Evolutionary conservation across 331 rosid species (phyloP), one percentile per base, ranked within the genome.

Genomic region (Acacia pycnantha): DNA sequence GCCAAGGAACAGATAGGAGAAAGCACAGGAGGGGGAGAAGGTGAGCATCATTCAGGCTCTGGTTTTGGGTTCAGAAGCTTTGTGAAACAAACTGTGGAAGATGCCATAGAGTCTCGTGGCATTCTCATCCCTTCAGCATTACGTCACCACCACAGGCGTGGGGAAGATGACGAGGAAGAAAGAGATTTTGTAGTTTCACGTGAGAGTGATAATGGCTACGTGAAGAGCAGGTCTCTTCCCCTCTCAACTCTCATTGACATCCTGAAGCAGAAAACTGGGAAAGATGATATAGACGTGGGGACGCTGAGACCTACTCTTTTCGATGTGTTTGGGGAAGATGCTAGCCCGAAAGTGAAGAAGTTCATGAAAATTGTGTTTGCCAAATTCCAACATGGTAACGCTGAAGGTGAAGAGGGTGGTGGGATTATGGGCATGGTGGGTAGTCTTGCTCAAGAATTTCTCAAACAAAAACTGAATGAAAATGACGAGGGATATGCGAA

Each of bases 1-100:
- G 71, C 92, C 0, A 88, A 87, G 75, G 98, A 94, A 77, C 97
- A 94, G 87, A 94, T 94, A 26, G 98, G 98, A 27, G 93, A 93
- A 47, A 93, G 97, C 84, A 88, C 93, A 31, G 87, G 91, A 37
- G 84, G 73, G 46, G 66, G 67, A 26, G 66, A 75, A 26, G 81
- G 18, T 40, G 56, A 70, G 22, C 51, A 72, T 2, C 61, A 15
- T 22, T 77, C 87, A 70, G 11, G 76, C 79, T 76, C 88, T 27
- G 79, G 80, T n/a, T 88, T 75, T 67, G 87, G 90, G 26, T 80
- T 91, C 81, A 87, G 50, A 79, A 77, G 19, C 72, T 88, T 92
- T 65, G 79, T 94, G 31, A 87, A 83, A 70, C 85, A 82, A 24
- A 78, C 27, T 0, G 86, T 82, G 2, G 90, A 77, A 74, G 87